A percentile compares a stretch with the other conserved stretches of the same genome.
Conservation (phyloP, 2,329 filamentous ascomycete species). For the Xylariaceae sp. region DNA sequence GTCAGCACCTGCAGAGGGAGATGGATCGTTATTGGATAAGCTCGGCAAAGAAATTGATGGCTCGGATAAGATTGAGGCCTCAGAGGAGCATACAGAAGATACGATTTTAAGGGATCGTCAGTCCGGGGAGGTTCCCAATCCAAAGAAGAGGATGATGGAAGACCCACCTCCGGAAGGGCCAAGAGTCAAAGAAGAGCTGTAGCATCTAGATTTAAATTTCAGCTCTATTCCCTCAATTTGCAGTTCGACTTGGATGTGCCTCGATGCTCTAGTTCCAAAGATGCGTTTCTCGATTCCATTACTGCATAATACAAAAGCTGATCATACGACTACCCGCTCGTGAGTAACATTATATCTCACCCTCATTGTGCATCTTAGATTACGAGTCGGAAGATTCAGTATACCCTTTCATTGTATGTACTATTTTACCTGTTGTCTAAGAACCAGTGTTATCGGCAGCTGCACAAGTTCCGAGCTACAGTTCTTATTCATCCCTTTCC, state of each 20-base stretch:
- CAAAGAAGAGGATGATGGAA: conserved; percentile 29
- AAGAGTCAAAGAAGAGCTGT: conserved; percentile 39
- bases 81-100: conserved; percentile 23
- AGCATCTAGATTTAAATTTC: conserved; percentile 20
- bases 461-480: too few relatives aligned
- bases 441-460: too few relatives aligned
- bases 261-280: conserved; percentile 1
- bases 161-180: conserved; percentile 25
- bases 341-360: too few relatives aligned
- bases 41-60: conserved; percentile 52
- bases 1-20: conserved; percentile 13
- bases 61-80: background rate
- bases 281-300: background rate
- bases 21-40: conserved; percentile 46
- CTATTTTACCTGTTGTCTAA: too few relatives aligned
- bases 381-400: too few relatives aligned
- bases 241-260: too few relatives aligned
- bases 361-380: too few relatives aligned
- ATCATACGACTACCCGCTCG: too few relatives aligned
- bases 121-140: conserved; percentile 22
- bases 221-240: conserved; percentile 11
- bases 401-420: too few relatives aligned
- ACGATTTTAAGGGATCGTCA: conserved; percentile 32
- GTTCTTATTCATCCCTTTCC: too few relatives aligned
- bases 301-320: too few relatives aligned